Percentiles rank a stretch among this genome's conserved stretches.
Evolutionary conservation across 1,284 basidiomycete species (phyloP).

Genomic region (Pascua guehoae): DNA sequence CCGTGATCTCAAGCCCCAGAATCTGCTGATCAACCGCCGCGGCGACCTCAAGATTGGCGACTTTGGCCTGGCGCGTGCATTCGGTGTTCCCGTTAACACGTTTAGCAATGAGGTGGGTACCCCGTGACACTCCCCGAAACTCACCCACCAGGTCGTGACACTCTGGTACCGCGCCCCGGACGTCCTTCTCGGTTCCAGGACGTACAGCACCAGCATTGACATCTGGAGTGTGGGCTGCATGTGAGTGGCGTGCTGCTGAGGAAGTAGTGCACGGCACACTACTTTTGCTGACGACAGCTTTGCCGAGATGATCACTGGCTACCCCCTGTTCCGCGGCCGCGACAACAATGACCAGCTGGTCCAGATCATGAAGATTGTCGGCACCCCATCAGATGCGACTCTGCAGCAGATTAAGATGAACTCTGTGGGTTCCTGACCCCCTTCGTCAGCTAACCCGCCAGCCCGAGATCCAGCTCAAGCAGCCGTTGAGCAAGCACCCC

Average conservation of each 20-base stretch:
- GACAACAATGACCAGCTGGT: slow-evolving; percentile 98
- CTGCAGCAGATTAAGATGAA: slow-evolving; percentile 87
- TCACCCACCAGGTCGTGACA: slow-evolving; percentile 76
- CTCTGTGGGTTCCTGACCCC: slow-evolving; percentile 63
- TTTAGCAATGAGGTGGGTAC: slow-evolving; percentile 88
- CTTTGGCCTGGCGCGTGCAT: slow-evolving; percentile 93
- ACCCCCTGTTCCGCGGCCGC: slow-evolving; percentile 92
- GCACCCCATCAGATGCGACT: slow-evolving; percentile 87
- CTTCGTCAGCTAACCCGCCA: slow-evolving; percentile 39
- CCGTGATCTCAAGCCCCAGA: slow-evolving; percentile 96
- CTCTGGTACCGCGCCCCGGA: slow-evolving; percentile 98
- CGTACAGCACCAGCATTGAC: slow-evolving; percentile 95
- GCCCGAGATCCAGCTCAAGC: slow-evolving; percentile 78
- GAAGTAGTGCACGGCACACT: background rate
- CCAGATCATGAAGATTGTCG: slow-evolving; percentile 96
- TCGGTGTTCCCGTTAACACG: slow-evolving; percentile 94
- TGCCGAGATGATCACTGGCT: slow-evolving; percentile 76
- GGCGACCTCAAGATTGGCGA: slow-evolving; percentile 91
- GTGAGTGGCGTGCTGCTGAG: slow-evolving; percentile 24
- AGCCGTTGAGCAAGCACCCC: slow-evolving; percentile 68
- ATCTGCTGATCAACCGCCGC: slow-evolving; percentile 85
- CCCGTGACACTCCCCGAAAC: background rate
- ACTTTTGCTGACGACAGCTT: slow-evolving; percentile 25
- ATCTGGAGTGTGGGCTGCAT: slow-evolving; percentile 91
- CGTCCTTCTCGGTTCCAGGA: slow-evolving; percentile 88